phyloP scores from a whole-genome alignment of 352 stramenopile genomes.

The Plasmopara halstedii region DNA sequence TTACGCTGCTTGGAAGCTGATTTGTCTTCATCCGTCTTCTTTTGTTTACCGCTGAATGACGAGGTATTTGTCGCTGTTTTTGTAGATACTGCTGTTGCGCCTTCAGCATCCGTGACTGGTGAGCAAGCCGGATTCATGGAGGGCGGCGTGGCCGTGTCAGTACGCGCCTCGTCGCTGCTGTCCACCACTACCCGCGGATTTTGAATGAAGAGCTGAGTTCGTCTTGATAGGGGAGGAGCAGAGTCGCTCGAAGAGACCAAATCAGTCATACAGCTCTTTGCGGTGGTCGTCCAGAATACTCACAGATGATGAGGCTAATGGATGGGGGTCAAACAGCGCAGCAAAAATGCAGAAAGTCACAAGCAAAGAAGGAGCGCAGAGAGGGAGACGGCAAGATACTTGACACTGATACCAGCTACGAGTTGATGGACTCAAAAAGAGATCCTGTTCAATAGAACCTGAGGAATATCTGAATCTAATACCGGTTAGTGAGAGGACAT shows the following conservation, averaged over 20 bases:
- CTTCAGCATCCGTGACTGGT: conserved; percentile 11
- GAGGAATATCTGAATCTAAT: background rate
- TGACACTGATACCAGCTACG: background rate
- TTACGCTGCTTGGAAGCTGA: conserved; percentile 52
- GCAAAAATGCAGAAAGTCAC: conserved; percentile 4
- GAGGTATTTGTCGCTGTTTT: background rate
- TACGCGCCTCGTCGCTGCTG: conserved; percentile 33
- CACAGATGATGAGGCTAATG: conserved; percentile 8
- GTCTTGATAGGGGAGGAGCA: conserved; percentile 11
- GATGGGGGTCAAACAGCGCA: conserved; percentile 20
- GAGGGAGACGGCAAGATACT: background rate
- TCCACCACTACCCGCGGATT: conserved; percentile 13
- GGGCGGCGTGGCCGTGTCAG: conserved; percentile 25
- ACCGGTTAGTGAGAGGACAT: too few species aligned
- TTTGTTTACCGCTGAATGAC: conserved; percentile 7
- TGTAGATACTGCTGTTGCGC: background rate
- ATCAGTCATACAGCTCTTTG: conserved; percentile 25
- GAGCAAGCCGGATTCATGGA: conserved; percentile 23
- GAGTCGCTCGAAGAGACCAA: conserved; percentile 9
- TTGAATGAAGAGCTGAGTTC: conserved; percentile 16
- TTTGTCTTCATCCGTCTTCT: conserved; percentile 20
- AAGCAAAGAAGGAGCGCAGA: background rate
- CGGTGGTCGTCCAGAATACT: conserved; percentile 6
- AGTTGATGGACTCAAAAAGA: background rate
- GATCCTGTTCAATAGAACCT: background rate